A percentile compares a stretch with the other conserved stretches of the same genome.
Evolutionary conservation across 306 rosid species (phyloP).

Genomic region (peach (Prunus persica)): DNA sequence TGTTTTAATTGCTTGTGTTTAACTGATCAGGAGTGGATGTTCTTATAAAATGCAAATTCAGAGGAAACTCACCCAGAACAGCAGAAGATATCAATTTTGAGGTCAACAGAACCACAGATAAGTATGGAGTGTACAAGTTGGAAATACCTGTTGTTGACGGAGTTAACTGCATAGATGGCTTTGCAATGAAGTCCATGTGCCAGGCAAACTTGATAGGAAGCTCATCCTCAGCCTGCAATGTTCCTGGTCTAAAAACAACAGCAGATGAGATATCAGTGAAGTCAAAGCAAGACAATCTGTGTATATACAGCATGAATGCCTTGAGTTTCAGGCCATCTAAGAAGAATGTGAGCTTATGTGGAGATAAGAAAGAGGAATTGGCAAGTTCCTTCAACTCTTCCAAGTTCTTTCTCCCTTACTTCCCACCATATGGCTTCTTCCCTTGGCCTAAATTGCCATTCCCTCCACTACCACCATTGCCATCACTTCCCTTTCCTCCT

Average conservation of each 20-base stretch:
- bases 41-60: conserved; percentile 64
- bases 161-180: conserved; percentile 45
- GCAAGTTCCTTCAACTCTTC: conserved; percentile 38
- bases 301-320: conserved; percentile 58
- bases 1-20: conserved; percentile 7
- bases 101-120: conserved; percentile 57
- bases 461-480: conserved; percentile 12
- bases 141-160: conserved; percentile 66
- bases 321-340: conserved; percentile 52
- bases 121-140: conserved; percentile 51
- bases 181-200: conserved; percentile 51
- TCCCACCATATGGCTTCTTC: conserved; percentile 36
- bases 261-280: conserved; percentile 48
- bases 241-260: conserved; percentile 43
- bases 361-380: conserved; percentile 18
- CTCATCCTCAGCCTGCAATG: conserved; percentile 44
- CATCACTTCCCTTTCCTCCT: conserved; percentile 26
- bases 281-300: conserved; percentile 55
- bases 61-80: conserved; percentile 43
- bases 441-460: conserved; percentile 35
- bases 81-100: conserved; percentile 46
- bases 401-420: conserved; percentile 44
- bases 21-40: conserved; percentile 57
- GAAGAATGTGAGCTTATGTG: conserved; percentile 49
- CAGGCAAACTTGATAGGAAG: conserved; percentile 47